A percentile compares a stretch with the other conserved stretches of the same genome.
Evolutionary conservation across 169 alveolate genomes (phyloP).

Genomic region (Cryptosporidium ubiquitum): DNA sequence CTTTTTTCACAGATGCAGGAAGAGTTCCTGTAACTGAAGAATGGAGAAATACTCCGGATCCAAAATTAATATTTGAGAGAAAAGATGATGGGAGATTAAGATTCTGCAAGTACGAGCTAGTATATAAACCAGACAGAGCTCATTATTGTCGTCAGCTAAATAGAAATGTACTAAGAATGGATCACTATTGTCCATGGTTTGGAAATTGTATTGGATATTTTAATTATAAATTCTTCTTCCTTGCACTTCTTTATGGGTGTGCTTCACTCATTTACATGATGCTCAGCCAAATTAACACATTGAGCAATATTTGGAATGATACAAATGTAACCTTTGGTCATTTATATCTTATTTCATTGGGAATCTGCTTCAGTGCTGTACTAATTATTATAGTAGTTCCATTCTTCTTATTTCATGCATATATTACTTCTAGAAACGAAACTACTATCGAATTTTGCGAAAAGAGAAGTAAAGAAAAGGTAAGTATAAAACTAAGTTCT

Average conservation of each 20-base stretch:
- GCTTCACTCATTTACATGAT: conserved; percentile 15
- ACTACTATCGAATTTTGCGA: conserved; percentile 81
- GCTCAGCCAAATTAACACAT: neutral
- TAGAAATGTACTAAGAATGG: conserved; percentile 65
- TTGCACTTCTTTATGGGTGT: conserved; percentile 76
- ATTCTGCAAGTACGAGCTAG: conserved; percentile 73
- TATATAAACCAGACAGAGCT: conserved; percentile 70
- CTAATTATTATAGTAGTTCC: conserved; percentile 74
- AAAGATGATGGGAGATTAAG: conserved; percentile 74
- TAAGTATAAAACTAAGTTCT: neutral
- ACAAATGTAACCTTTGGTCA: conserved; percentile 51
- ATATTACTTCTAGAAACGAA: conserved; percentile 74
- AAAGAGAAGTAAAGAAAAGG: conserved; percentile 76
- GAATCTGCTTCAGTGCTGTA: conserved; percentile 37
- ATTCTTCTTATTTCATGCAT: conserved; percentile 77
- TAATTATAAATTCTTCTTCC: conserved; percentile 77
- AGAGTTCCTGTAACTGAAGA: conserved; percentile 71
- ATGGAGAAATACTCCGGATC: conserved; percentile 74
- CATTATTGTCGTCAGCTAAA: conserved; percentile 61
- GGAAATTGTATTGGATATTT: conserved; percentile 66
- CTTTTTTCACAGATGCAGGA: conserved; percentile 66
- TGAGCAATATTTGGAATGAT: conserved; percentile 74
- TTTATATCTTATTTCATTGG: conserved; percentile 43
- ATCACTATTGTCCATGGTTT: conserved; percentile 74
- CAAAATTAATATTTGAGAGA: conserved; percentile 43